These are phyloP conservation scores for Royoungia palumana DNA, from an alignment of 768 basidiomycete genomes.

Conservation along the genomic window DNA sequence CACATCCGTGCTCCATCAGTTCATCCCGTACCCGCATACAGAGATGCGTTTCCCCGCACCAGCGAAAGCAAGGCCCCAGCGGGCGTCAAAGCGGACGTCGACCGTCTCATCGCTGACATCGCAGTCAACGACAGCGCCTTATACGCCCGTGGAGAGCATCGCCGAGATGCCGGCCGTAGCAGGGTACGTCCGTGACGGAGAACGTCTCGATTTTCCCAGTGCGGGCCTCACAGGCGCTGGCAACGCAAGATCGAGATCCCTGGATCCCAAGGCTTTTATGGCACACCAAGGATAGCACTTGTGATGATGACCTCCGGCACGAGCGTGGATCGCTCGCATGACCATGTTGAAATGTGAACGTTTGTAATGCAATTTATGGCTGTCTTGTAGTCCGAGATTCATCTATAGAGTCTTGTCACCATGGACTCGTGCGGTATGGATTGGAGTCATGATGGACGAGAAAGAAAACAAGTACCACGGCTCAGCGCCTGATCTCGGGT, in stretches of 20 bases:
- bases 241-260: slow-evolving; percentile 29
- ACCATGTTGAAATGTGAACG: background rate
- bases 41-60: slow-evolving; percentile 25
- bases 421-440: no score
- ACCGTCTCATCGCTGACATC: slow-evolving; percentile 41
- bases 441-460: no score
- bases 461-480: no score
- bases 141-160: slow-evolving; percentile 33
- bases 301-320: no score
- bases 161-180: slow-evolving; percentile 25
- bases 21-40: slow-evolving; percentile 25
- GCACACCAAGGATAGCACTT: slow-evolving; percentile 20
- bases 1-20: slow-evolving; percentile 24
- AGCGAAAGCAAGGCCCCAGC: slow-evolving; percentile 18
- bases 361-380: background rate
- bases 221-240: slow-evolving; percentile 36
- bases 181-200: slow-evolving; percentile 29
- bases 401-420: no score
- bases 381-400: no score
- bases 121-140: slow-evolving; percentile 43
- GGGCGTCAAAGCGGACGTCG: slow-evolving; percentile 31
- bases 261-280: slow-evolving; percentile 41
- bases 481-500: no score
- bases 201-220: slow-evolving; percentile 35
- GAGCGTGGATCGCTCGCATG: background rate